A percentile compares a stretch with the other conserved stretches of the same genome.
Conservation (phyloP, 2,329 filamentous ascomycete species). For the Clonostachys rhizophaga region DNA sequence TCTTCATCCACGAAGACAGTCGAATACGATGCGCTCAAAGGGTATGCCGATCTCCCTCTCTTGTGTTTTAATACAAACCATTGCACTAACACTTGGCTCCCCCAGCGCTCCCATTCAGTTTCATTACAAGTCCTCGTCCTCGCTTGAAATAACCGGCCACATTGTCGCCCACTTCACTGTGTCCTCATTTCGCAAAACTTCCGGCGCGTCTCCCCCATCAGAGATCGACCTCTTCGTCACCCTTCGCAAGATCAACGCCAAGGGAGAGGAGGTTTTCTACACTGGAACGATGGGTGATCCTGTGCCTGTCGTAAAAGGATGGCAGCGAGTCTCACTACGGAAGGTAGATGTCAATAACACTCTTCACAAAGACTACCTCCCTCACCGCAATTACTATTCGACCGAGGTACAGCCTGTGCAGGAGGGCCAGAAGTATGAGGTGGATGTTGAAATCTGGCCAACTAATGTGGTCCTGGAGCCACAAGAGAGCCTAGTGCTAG, state of each 20-base stretch:
- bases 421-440: constrained; percentile 48
- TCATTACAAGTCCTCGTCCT: no score
- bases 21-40: no score
- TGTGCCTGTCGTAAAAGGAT: constrained; percentile 59
- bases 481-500: constrained; percentile 48
- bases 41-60: no score
- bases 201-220: constrained; percentile 42
- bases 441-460: constrained; percentile 62
- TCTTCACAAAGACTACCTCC: background rate
- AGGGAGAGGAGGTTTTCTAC: constrained; percentile 55
- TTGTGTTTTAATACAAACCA: no score
- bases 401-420: constrained; percentile 51
- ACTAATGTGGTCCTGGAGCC: constrained; percentile 48
- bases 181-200: constrained; percentile 24
- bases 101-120: no score
- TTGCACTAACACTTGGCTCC: no score
- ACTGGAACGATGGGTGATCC: constrained; percentile 62
- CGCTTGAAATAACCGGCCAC: constrained; percentile 61
- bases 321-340: constrained; percentile 54
- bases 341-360: constrained; percentile 25
- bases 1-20: no score
- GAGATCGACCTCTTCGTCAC: constrained; percentile 66
- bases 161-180: constrained; percentile 60
- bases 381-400: constrained; percentile 46
- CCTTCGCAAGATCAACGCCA: constrained; percentile 49